Evolutionary conservation across 495 filamentous ascomycete species (phyloP), one percentile per base, ranked within the genome.

Genomic region (Xylaria cubensis): DNA sequence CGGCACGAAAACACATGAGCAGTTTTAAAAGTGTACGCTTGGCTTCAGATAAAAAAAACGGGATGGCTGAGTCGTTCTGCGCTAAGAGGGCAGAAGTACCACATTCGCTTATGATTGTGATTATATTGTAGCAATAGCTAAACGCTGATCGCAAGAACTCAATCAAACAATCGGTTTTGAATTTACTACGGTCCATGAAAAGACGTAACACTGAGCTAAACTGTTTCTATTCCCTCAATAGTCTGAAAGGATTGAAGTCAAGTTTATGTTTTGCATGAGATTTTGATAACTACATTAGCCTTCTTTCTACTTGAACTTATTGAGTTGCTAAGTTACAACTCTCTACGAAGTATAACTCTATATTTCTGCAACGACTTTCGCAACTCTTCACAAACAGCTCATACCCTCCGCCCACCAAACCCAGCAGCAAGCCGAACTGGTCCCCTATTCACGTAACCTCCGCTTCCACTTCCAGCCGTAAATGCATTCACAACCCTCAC

Each of bases 401-500:
- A 42, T 9, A 71, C 39, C 34, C 66, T 71, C 64, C 63, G 73
- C 10, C 73, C 74, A 26, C 72, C 74, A 55, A 76, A 76, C 61
- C 74, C 72, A 65, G 69, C 74, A 55, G 62, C 72, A n/a, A 73
- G 8, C 10, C 74, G 53, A 34, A 76, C 55, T 13, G 72, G 65
- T 7, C 64, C 64, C 46, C 72, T 66, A 69, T 62, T 17, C 50
- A n/a, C 67, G 29, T 32, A 67, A 32, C 19, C 13, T 69, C 62
- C 46, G 44, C 26, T 56, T 36, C 19, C 29, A 67, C 62, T 41
- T 61, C 32, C 70, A n/a, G 56, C 51, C 26, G 59, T 44, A 71
- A 75, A 72, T 50, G 75, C 78, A 71, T 82, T 74, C 10, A 83
- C 76, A 50, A 81, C 24, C 61, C 64, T 74, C 6, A 75, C 81